Conservation (phyloP, 345 rosid genomes). For the Populus euphratica region DNA sequence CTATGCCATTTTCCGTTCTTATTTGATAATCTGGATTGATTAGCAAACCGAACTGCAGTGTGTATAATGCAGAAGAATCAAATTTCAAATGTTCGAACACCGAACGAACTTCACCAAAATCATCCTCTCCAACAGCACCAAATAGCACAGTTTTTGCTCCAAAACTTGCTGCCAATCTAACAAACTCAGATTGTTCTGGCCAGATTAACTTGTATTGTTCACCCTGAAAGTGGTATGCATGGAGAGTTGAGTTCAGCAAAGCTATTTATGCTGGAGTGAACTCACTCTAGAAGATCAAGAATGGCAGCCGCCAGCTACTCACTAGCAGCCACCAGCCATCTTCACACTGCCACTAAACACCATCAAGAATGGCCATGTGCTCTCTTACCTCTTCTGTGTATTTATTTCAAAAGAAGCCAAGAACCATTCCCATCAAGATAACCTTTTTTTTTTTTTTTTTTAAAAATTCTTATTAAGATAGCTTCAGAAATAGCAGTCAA, state of each 20-base stretch:
- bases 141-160: conserved; percentile 69
- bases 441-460: too few species aligned
- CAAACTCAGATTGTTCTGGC: conserved; percentile 67
- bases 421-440: too few species aligned
- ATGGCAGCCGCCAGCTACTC: too few species aligned
- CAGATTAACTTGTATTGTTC: conserved; percentile 67
- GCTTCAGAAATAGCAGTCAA: too few species aligned
- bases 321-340: too few species aligned
- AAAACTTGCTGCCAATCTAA: conserved; percentile 65
- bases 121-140: conserved; percentile 70
- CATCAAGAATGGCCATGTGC: not conserved
- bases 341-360: too few species aligned
- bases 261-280: not conserved
- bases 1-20: not conserved
- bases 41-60: not conserved
- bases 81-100: conserved; percentile 48
- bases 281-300: too few species aligned
- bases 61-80: conserved; percentile 9
- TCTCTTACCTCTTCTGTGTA: not conserved
- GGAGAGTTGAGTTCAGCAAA: not conserved
- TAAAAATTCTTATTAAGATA: too few species aligned
- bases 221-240: conserved; percentile 38
- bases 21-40: not conserved
- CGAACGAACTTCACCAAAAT: conserved; percentile 44
- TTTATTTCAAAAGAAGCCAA: not conserved